Evolutionary conservation across 805 yeast genomes (phyloP).

Genomic region (Wickerhamiella allomyrinae): DNA sequence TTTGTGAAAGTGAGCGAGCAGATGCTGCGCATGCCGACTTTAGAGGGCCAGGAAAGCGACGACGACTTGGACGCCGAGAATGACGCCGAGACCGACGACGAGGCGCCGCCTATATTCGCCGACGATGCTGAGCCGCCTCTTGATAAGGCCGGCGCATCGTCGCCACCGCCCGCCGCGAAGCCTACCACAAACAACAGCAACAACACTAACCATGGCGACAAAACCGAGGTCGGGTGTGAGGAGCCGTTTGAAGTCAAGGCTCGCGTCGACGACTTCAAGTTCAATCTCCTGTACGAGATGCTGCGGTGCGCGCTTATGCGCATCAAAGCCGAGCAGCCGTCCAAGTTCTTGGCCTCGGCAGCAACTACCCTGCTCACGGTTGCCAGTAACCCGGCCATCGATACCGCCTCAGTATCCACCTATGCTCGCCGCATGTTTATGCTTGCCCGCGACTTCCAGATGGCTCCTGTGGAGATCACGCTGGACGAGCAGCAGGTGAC

Average conservation of each 20-base stretch:
- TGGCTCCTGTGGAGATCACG: conserved; percentile 21
- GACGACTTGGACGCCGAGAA: conserved; percentile 14
- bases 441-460: conserved; percentile 39
- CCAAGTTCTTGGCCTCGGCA: conserved; percentile 61
- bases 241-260: conserved; percentile 1
- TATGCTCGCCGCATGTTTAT: conserved; percentile 48
- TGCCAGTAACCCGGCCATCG: conserved; percentile 29
- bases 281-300: conserved; percentile 56
- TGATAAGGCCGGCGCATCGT: no score
- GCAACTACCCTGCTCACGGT: conserved; percentile 44
- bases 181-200: background rate
- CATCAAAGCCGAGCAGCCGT: conserved; percentile 60
- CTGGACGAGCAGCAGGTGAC: conserved; percentile 36
- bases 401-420: conserved; percentile 27
- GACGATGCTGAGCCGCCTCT: background rate
- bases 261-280: conserved; percentile 35
- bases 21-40: conserved; percentile 22
- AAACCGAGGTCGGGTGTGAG: background rate
- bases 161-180: no score
- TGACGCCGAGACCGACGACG: conserved; percentile 7
- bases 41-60: conserved; percentile 3
- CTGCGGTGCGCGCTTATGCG: conserved; percentile 42
- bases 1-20: conserved; percentile 59
- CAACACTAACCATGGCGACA: background rate
- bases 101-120: background rate